These are phyloP conservation scores for Penicillium digitatum DNA, from an alignment of 2,329 filamentous ascomycete species.

Conservation along the genomic window DNA sequence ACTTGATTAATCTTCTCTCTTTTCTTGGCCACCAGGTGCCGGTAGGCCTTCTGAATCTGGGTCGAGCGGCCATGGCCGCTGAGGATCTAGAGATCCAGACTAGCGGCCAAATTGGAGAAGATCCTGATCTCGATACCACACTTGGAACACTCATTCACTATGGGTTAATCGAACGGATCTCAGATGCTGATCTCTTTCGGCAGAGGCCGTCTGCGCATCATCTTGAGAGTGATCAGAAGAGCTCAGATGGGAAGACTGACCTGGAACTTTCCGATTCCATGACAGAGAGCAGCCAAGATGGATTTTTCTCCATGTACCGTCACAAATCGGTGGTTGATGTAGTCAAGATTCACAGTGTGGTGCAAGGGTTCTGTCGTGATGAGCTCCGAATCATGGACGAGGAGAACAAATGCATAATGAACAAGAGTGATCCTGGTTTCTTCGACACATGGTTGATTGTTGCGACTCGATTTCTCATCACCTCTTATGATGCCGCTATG, in stretches of 20 bases:
- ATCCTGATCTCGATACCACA: slow-evolving; percentile 44
- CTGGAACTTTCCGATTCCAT: slow-evolving; percentile 34
- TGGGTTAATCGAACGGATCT: slow-evolving; percentile 43
- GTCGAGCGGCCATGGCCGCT: slow-evolving; percentile 37
- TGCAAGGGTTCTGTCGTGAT: slow-evolving; percentile 48
- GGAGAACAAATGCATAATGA: slow-evolving; percentile 20
- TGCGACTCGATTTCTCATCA: slow-evolving; percentile 41
- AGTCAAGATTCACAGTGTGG: slow-evolving; percentile 47
- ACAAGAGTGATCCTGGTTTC: slow-evolving; percentile 28
- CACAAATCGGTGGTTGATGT: slow-evolving; percentile 39
- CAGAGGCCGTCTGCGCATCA: slow-evolving; percentile 6
- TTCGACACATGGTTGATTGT: slow-evolving; percentile 45
- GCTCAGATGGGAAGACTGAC: slow-evolving; percentile 19
- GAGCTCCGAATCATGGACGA: slow-evolving; percentile 41
- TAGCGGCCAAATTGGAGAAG: slow-evolving; percentile 33
- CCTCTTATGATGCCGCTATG: slow-evolving; percentile 42
- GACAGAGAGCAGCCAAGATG: slow-evolving; percentile 36
- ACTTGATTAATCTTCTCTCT: slow-evolving; percentile 61
- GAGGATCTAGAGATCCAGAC: slow-evolving; percentile 39
- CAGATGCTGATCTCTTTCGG: slow-evolving; percentile 31
- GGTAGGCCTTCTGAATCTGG: slow-evolving; percentile 61
- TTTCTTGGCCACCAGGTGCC: slow-evolving; percentile 65
- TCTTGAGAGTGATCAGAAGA: slow-evolving; percentile 22
- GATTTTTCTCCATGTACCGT: slow-evolving; percentile 30
- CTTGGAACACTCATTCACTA: slow-evolving; percentile 45